A percentile compares a stretch with the other conserved stretches of the same genome.
These are phyloP conservation scores for Cryptosporidium ubiquitum DNA, from an alignment of 169 alveolate species.

Conservation along the genomic window DNA sequence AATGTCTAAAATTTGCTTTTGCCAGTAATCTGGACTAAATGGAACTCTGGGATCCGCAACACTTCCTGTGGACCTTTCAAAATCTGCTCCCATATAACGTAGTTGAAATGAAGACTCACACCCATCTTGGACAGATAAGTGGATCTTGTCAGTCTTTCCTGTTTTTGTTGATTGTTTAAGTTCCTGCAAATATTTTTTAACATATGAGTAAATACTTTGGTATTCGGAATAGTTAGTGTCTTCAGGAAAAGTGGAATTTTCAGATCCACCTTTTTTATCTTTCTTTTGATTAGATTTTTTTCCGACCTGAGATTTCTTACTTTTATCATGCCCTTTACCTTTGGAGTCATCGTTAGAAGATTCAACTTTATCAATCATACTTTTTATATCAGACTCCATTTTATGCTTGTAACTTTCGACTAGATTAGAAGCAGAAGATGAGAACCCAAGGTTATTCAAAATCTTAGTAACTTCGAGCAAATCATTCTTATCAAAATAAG, in stretches of 20 bases:
- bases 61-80: conserved; percentile 87
- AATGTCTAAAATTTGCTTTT: conserved; percentile 84
- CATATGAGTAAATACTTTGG: conserved; percentile 4
- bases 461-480: conserved; percentile 26
- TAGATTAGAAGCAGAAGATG: conserved; percentile 26
- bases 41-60: conserved; percentile 88
- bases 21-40: conserved; percentile 93
- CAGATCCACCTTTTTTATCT: conserved; percentile 27
- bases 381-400: conserved; percentile 37
- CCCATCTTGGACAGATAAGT: conserved; percentile 13
- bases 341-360: not conserved
- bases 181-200: conserved; percentile 33
- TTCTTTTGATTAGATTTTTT: conserved; percentile 2
- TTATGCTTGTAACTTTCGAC: conserved; percentile 24
- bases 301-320: not conserved
- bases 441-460: conserved; percentile 12
- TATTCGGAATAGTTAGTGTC: conserved; percentile 45
- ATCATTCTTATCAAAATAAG: conserved; percentile 29
- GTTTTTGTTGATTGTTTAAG: not conserved
- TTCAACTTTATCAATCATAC: not conserved
- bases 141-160: conserved; percentile 30
- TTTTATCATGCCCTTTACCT: not conserved
- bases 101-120: conserved; percentile 74
- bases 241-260: conserved; percentile 22
- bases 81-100: conserved; percentile 86